These are phyloP conservation scores for Pseudonectria buxi DNA, from an alignment of 2,329 filamentous ascomycete species.

Conservation along the genomic window DNA sequence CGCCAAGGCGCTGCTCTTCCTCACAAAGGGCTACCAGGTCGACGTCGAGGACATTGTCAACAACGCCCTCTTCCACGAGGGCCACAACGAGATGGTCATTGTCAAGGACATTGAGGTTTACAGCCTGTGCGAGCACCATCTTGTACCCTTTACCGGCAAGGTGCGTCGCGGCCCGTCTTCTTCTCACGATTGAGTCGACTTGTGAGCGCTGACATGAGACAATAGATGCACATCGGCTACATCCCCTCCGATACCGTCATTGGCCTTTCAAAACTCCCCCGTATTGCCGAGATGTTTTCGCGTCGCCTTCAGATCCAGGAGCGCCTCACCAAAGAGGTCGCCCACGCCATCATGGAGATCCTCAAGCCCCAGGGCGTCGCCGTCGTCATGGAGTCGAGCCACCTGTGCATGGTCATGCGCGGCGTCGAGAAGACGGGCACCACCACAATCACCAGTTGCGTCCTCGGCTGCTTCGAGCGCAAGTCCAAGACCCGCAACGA, in stretches of 20 bases:
- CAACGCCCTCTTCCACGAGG: conserved; percentile 89
- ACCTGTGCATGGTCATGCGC: conserved; percentile 98
- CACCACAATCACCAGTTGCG: conserved; percentile 90
- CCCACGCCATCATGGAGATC: conserved; percentile 86
- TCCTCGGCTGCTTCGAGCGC: conserved; percentile 90
- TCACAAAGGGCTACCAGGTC: conserved; percentile 95
- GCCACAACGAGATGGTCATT: conserved; percentile 95
- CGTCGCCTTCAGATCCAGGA: conserved; percentile 93
- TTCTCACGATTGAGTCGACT: neutral
- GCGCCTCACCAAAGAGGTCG: conserved; percentile 90
- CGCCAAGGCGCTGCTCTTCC: conserved; percentile 89
- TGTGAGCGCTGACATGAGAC: neutral
- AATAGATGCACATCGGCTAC: conserved; percentile 96
- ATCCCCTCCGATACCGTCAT: conserved; percentile 89
- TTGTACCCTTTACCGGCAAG: conserved; percentile 95
- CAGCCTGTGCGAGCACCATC: conserved; percentile 91
- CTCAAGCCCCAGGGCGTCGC: conserved; percentile 90
- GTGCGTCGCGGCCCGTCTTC: conserved; percentile 36
- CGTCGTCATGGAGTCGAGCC: conserved; percentile 94
- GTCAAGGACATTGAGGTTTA: conserved; percentile 97
- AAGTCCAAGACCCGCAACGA: conserved; percentile 93
- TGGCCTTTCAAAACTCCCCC: conserved; percentile 88
- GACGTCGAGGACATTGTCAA: conserved; percentile 90
- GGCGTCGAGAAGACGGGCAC: conserved; percentile 90
- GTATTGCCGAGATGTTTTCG: conserved; percentile 95